Evolutionary conservation across 2,329 filamentous ascomycete genomes (phyloP), one percentile per base, ranked within the genome.

Genomic region (Hypoxylon sp.): DNA sequence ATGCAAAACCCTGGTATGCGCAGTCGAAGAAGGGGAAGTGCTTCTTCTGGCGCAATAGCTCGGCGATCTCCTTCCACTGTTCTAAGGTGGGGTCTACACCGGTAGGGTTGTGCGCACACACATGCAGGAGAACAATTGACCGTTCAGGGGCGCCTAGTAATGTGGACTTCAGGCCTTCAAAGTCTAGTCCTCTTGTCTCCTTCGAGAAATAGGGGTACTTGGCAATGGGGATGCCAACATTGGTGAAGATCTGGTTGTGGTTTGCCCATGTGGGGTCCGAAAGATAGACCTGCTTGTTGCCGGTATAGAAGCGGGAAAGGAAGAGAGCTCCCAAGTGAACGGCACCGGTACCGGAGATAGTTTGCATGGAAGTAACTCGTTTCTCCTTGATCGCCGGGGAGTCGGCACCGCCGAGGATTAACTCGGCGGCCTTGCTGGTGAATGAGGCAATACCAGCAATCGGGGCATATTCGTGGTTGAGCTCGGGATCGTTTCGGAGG

Each of bases 11-110:
- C 82, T 98, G 96, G 85, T 99, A 99, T 62, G 96, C 96, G 72
- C 89, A 93, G 85, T 99, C 96, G 82, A 99, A 98, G 88, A 99
- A 98, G 75, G 96, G 95, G 84, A 99, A 97, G 81, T 97, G 95
- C 70, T 88, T 88, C 82, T 91, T 93, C 76, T 88, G 81, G 75
- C 87, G 88, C 80, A 98, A 90, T 48, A 97, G 81, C 46, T 85
- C 80, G 57, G 95, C 94, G 68, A 99, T 89, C 82, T 97, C 88
- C 80, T 91, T 93, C 96, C 96, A 99, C 83, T 99, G 96, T 59
- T 95, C 93, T 73, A 91, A 86, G 19, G 94, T 97, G 6, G 94
- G 94, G 82, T 99, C 96, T 70, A 99, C 94, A 65, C 96, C 96
- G 0, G 96, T 99, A 36, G 96, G 96, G 85, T 99, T 99, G 85